Evolutionary conservation across 225 moss, liverwort and hornwort genomes (phyloP), one percentile per base, ranked within the genome.

Genomic region (Sphagnum contortum): DNA sequence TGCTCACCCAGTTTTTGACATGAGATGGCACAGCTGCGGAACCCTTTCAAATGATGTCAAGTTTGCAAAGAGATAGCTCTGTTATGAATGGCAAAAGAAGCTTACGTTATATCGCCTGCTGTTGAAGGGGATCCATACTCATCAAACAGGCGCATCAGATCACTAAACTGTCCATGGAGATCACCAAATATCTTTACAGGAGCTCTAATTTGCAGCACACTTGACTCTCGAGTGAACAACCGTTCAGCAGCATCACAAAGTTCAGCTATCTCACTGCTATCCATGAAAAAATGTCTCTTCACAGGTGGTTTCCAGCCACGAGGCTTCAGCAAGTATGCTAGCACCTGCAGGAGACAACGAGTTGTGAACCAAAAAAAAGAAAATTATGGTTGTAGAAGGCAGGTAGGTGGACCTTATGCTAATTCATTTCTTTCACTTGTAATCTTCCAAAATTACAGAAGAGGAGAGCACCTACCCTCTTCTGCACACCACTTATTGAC

Each of bases 91-190:
- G 29, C 0, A 29, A 29, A 29, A 29, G 0, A 65, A 13, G 73
- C 77, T 62, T 62, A 87, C 83, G 87, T 87, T 57, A 87, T 87
- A 8, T 87, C 83, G 7, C 87, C 87, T 65, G 87, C 87, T 46
- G 87, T 87, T 47, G 87, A 87, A 12, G 87, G 87, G 46, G 87
- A 83, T 57, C 87, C 87, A 58, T 87, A 87, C 74, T 87, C 87
- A 64, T 87, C 87, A 73, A 87, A 87, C 59, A 87, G 75, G 47
- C 81, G 87, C 87, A 87, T 87, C 3, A 87, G 81, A 56, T 87
- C 87, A 69, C 87, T 83, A 61, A 87, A 87, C 66, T 87, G 87
- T 57, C 87, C 87, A 67, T 87, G 87, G 65, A 87, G 80, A 45
- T 87, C 81, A 53, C 87, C 83, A 66, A 84, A 87, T 14, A 87